phyloP scores from a whole-genome alignment of 768 basidiomycete genomes.

The Suillus variegatus region DNA sequence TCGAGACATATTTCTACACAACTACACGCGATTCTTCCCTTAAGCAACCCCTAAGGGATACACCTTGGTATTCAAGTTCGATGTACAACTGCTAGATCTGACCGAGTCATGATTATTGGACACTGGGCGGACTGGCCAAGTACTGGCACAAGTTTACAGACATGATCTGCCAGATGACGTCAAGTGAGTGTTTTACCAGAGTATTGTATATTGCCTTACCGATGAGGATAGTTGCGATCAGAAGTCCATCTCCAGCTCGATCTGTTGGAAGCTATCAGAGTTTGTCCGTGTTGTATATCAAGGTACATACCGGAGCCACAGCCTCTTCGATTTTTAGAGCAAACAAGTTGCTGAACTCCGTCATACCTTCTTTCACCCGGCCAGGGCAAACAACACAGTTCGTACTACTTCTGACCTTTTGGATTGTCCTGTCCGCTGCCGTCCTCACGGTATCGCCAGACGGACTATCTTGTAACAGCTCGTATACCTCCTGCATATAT shows the following conservation, averaged over 20 bases:
- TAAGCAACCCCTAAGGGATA: background rate
- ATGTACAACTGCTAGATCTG: background rate
- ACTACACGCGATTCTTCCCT: background rate
- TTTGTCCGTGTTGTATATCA: background rate
- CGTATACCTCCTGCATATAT: conserved; percentile 21
- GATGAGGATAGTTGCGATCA: background rate
- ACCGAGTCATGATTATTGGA: background rate
- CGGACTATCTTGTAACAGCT: conserved; percentile 18
- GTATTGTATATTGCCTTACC: background rate
- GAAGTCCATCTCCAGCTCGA: conserved; percentile 16
- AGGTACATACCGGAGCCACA: conserved; percentile 14
- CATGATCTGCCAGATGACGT: background rate
- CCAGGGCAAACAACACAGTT: conserved; percentile 8
- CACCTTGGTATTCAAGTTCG: background rate
- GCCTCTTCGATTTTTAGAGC: conserved; percentile 17
- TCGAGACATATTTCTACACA: background rate
- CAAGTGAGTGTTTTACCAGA: background rate
- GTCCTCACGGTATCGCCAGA: conserved; percentile 16
- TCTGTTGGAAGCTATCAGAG: background rate
- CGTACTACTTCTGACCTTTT: background rate
- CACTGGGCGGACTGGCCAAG: background rate
- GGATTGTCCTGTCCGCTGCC: conserved; percentile 7
- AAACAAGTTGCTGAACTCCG: conserved; percentile 16
- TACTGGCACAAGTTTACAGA: background rate
- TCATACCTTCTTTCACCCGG: conserved; percentile 16